These are phyloP conservation scores for Physcomitrium patens DNA, from an alignment of 225 moss, liverwort and hornwort genomes.

Conservation along the genomic window DNA sequence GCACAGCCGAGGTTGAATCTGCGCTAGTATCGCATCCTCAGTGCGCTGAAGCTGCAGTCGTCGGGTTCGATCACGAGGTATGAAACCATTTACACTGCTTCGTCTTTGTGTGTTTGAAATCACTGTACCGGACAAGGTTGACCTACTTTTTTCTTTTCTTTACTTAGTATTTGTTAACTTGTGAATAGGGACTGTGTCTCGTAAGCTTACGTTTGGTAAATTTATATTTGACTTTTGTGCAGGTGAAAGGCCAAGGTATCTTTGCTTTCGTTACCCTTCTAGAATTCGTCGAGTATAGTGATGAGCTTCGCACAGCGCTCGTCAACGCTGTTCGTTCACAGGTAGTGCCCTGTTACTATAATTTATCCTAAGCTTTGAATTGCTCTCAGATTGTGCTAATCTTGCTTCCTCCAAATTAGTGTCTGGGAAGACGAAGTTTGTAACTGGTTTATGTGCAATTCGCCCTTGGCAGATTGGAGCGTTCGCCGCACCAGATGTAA, in stretches of 20 bases:
- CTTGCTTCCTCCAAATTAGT: neutral
- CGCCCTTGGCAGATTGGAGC: constrained; percentile 70
- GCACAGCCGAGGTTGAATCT: constrained; percentile 96
- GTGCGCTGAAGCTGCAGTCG: constrained; percentile 91
- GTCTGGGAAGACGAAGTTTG: neutral
- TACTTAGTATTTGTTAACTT: neutral
- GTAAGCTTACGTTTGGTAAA: neutral
- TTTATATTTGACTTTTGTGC: constrained; percentile 15
- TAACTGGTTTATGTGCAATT: no score
- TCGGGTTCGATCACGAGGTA: constrained; percentile 93
- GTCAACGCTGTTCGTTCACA: constrained; percentile 70
- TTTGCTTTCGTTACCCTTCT: constrained; percentile 92
- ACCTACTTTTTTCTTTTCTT: neutral
- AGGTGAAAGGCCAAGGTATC: constrained; percentile 98
- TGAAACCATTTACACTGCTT: neutral
- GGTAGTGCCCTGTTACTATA: constrained; percentile 33
- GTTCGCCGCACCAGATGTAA: constrained; percentile 84
- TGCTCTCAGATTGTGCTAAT: neutral
- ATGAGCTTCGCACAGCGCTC: constrained; percentile 65
- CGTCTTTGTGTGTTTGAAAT: neutral
- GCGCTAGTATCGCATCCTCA: constrained; percentile 85
- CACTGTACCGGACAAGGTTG: neutral
- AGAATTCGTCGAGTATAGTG: constrained; percentile 77
- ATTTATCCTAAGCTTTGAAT: neutral
- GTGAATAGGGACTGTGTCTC: neutral